These are phyloP conservation scores for Aspergillus costaricaensis DNA, from an alignment of 2,329 filamentous ascomycete species.

Conservation along the genomic window DNA sequence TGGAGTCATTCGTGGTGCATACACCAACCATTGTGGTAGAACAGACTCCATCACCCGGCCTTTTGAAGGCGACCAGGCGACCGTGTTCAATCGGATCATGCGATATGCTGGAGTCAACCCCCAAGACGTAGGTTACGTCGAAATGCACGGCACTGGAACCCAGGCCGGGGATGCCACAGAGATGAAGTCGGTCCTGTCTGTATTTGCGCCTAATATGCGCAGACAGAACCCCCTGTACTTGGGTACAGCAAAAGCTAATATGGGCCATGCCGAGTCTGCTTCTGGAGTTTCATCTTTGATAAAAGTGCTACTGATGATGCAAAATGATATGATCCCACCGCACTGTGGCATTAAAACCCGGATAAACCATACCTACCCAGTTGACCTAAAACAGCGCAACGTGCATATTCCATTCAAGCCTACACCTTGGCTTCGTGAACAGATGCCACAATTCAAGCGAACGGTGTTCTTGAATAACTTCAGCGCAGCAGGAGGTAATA, in stretches of 20 bases:
- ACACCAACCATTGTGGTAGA: constrained; percentile 80
- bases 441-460: constrained; percentile 32
- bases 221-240: constrained; percentile 55
- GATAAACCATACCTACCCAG: constrained; percentile 50
- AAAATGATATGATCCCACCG: constrained; percentile 33
- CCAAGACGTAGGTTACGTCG: constrained; percentile 76
- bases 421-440: constrained; percentile 38
- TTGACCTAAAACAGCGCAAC: constrained; percentile 45
- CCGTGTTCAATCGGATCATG: constrained; percentile 69
- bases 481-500: constrained; percentile 71
- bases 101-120: constrained; percentile 73
- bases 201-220: constrained; percentile 56
- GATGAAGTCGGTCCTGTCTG: constrained; percentile 72
- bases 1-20: constrained; percentile 72
- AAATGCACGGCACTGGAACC: constrained; percentile 88
- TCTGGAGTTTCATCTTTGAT: constrained; percentile 52
- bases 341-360: constrained; percentile 41
- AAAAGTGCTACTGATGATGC: constrained; percentile 42
- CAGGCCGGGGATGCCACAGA: constrained; percentile 79
- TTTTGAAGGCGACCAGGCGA: constrained; percentile 73
- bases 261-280: constrained; percentile 65
- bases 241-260: constrained; percentile 65
- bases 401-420: constrained; percentile 50
- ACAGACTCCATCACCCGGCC: constrained; percentile 82
- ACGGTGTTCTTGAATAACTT: constrained; percentile 65